Base-by-base conservation (phyloP, 106 monocot genomes). In the Dendrobium catenatum region DNA sequence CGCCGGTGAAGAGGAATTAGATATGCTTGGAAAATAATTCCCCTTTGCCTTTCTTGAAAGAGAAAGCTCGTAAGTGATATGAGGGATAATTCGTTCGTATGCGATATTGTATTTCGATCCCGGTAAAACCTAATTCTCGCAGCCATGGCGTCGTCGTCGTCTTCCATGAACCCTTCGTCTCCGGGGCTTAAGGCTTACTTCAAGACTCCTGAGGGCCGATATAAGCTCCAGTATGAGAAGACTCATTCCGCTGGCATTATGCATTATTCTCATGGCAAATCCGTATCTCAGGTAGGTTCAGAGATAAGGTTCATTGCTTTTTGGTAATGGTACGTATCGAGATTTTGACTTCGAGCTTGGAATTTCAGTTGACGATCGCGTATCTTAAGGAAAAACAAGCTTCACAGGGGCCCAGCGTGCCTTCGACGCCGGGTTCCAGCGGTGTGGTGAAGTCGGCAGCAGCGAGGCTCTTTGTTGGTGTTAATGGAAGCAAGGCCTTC, bases 191-290 rank as follows among this genome's bases (percentile, higher is more conserved):
- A 93, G 85, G 91, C 89, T 70, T 91, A 90, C 83, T 97, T 97
- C 84, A 97, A 97, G 88, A 93, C 94, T 55, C 92, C 92, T 33
- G 97, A 94, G 79, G 97, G 97, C 6, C 77, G 88, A 40, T 94
- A 91, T 88, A 94, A 93, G 91, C 90, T 98, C 41, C 94, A 93
- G 82, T 91, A 89, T 84, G 97, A 92, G 91, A 97, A 94, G 87
- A 87, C 94, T 19, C 91, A 98, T 83, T 90, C 90, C 5, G 75
- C 90, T 29, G 87, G 86, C 51, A 86, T 89, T 83, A 86, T 94
- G 33, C 97, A 98, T 83, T 91, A 88, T 85, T 84, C 92, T 43
- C 94, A 94, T 56, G 94, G 94, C 40, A 94, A 95, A 81, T 80
- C 85, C 70, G 87, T 89, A 47, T 92, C 97, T 64, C 94, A 91